Base-by-base conservation (phyloP, 2,329 filamentous ascomycete genomes). In the Fusarium piperis region DNA sequence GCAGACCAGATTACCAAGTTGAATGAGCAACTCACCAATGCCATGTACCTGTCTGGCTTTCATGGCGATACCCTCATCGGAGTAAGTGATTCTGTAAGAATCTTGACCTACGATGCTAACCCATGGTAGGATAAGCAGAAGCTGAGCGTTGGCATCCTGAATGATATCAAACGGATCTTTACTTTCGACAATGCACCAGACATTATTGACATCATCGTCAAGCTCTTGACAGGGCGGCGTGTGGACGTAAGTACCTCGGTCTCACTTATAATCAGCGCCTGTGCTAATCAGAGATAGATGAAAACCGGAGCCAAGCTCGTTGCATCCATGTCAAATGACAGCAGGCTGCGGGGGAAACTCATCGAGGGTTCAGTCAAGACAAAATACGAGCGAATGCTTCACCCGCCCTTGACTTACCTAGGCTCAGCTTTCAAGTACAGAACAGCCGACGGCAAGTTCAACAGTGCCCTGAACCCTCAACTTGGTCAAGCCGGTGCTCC, bases 401-500 rank as follows among this genome's bases (percentile, higher is more conserved):
- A 59, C 6, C 59, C 59, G 0, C 59, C 62, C 4, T 33, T 76
- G 3, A 70, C 74, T 0, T 77, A 77, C 32, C 68, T 77, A 1
- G 76, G 75, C 2, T 70, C 76, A 44, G 72, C 69, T 0, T 76
- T 75, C 56, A 66, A 71, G 30, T 78, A 77, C 20, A 71, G 75
- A 15, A 73, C 72, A 9, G 72, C 77, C 5, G 74, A 80, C 38
- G 79, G 79, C 41, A 77, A 74, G 16, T 70, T 74, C 39, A 79
- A 80, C 38, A 80, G 74, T 20, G 70, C 73, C 13, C 52, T 73
- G 8, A 28, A 71, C n/a, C 79, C 79, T 9, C 67, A 75, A 5
- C 73, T 79, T n/a, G 79, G 79, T 2, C 73, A 76, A 30, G 78
- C 78, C 2, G 78, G 77, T 33, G 75, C 73, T 3, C 70, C 71